Conservation (phyloP, 176 grass and related monocot species). For the Pontederia paniculata region DNA sequence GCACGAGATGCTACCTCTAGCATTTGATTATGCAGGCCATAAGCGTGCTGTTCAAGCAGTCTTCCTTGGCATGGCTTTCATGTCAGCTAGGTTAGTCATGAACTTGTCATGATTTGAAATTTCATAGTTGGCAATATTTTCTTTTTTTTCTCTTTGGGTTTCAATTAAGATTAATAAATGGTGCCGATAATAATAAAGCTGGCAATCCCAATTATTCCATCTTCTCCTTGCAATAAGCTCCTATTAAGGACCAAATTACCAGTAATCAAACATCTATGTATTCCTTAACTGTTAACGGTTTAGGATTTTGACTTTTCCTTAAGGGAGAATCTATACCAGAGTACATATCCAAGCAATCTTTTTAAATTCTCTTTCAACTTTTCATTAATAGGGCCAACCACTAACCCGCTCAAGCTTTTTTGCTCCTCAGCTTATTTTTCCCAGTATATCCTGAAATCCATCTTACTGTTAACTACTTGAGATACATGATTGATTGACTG, state of each 20-base stretch:
- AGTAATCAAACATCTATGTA: neutral
- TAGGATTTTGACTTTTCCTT: no score
- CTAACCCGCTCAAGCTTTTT: no score
- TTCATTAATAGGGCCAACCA: no score
- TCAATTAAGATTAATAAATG: neutral
- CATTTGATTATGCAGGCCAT: constrained; percentile 96
- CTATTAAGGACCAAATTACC: neutral
- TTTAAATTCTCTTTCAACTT: no score
- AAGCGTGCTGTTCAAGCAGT: constrained; percentile 96
- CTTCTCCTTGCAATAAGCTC: neutral
- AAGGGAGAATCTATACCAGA: no score
- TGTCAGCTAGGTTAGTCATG: constrained; percentile 77
- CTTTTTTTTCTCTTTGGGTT: neutral
- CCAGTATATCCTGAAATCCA: no score
- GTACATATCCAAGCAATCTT: no score
- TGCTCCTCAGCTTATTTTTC: no score
- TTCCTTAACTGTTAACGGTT: neutral
- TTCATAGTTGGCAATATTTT: neutral
- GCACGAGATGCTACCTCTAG: constrained; percentile 93
- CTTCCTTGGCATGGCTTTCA: constrained; percentile 96
- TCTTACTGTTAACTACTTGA: no score
- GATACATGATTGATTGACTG: no score
- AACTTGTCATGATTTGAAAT: neutral
- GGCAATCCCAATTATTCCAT: neutral
- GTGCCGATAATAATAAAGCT: neutral